Base-by-base conservation (phyloP, 2,329 filamentous ascomycete species). In the Geosmithia putterillii region DNA sequence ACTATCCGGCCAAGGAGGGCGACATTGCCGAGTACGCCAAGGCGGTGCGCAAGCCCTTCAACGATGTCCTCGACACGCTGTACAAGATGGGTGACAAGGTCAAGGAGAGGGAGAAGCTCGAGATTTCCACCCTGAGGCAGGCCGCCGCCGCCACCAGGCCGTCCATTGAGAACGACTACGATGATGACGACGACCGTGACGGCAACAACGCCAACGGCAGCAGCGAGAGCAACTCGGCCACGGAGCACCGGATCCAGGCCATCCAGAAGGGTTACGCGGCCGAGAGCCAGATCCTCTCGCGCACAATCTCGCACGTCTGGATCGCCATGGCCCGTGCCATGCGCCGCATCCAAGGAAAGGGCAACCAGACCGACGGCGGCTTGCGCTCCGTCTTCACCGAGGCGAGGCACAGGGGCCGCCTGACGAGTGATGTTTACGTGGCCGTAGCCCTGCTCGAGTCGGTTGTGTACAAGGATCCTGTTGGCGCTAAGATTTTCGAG, bases 381-480 rank as follows among this genome's bases (percentile, higher is more conserved):
- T 83, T 94, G 52, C 79, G 92, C 47, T 83, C 87, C 51, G 79
- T 95, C 12, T 96, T 98, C 56, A 81, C 79, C 2, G 88, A 96
- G 59, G 89, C 92, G 40, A 79, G 92, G 28, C 83, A 85, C 54
- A 81, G 81, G 50, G 94, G 92, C 17, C 83, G 88, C 43, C 75
- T 98, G 39, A 92, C 87, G 7, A 94, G 87, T 53, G 92, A 96
- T 58, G 86, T 95, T 6, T 98, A 98, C 57, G 85, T 95, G 43
- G 88, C 88, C 1, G 87, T 87, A 51, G 92, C 94, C 15, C 71
- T 94, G 46, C 85, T 98, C 56, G 92, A 98, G 60, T 90, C 92
- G 57, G 82, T 94, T 52, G 94, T 94, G 51, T 98, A 98, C 63
- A 92, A 94, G 56, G 92, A 96, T 54, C 77, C 82, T 1, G 86